These are phyloP conservation scores for Vanrija humicola DNA, from an alignment of 1,284 basidiomycete genomes.

Conservation along the genomic window DNA sequence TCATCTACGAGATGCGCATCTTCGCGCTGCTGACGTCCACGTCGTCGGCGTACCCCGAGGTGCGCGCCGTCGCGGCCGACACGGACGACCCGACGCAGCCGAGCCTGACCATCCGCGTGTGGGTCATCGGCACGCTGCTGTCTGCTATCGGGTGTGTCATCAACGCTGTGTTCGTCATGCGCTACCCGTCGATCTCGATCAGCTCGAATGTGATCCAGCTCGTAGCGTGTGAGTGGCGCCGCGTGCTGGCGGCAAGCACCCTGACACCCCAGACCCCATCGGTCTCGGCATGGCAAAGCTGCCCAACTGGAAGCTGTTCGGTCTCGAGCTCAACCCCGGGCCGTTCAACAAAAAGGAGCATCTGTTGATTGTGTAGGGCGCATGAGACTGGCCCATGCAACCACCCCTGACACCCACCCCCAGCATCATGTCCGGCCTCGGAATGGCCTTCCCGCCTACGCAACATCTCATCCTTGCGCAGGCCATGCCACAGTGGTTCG, in stretches of 20 bases:
- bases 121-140: conserved; percentile 59
- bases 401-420: neutral
- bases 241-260: neutral
- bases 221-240: conserved; percentile 19
- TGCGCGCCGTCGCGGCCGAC: conserved; percentile 74
- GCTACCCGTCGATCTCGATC: conserved; percentile 35
- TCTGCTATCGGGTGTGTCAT: conserved; percentile 61
- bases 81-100: conserved; percentile 73
- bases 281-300: conserved; percentile 26
- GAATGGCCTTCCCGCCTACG: conserved; percentile 46
- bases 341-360: conserved; percentile 53
- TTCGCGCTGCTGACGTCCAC: conserved; percentile 34
- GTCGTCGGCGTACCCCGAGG: conserved; percentile 77
- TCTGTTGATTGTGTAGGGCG: conserved; percentile 23
- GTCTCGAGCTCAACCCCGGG: conserved; percentile 45
- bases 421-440: conserved; percentile 31
- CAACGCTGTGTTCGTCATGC: conserved; percentile 55
- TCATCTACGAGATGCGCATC: conserved; percentile 38
- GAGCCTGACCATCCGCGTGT: conserved; percentile 78
- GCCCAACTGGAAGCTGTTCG: conserved; percentile 27
- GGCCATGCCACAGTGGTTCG: conserved; percentile 22
- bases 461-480: conserved; percentile 61
- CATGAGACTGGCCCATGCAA: neutral
- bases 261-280: conserved; percentile 17
- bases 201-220: conserved; percentile 35